phyloP scores from a whole-genome alignment of 2,329 filamentous ascomycete species.

The Balansia obtecta region DNA sequence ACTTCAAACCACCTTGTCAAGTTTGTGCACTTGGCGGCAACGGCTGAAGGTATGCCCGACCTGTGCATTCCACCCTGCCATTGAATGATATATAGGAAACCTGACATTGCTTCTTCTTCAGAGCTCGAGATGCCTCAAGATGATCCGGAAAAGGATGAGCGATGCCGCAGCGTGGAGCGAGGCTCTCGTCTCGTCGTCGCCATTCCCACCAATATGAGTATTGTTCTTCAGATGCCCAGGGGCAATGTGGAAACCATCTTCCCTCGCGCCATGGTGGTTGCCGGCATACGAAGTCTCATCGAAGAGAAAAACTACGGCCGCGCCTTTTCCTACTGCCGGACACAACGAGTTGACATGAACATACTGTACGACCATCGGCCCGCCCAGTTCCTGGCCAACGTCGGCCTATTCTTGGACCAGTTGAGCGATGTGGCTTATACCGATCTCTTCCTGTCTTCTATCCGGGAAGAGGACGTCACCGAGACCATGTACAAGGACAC shows the following conservation, averaged over 20 bases:
- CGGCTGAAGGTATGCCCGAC: constrained; percentile 43
- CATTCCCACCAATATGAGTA: constrained; percentile 73
- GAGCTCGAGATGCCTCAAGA: constrained; percentile 75
- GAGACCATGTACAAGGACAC: constrained; percentile 91
- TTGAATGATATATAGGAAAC: not conserved
- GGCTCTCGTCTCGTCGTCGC: constrained; percentile 79
- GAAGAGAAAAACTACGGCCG: constrained; percentile 68
- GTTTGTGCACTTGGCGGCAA: constrained; percentile 66
- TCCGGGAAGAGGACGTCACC: constrained; percentile 87
- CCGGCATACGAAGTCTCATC: constrained; percentile 73
- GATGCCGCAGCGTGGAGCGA: constrained; percentile 83
- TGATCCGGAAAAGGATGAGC: constrained; percentile 82
- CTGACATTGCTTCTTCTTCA: constrained; percentile 20
- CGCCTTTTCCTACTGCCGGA: constrained; percentile 80
- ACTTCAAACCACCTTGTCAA: constrained; percentile 89
- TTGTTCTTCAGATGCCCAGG: constrained; percentile 88
- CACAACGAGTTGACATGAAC: constrained; percentile 94
- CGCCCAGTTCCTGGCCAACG: constrained; percentile 65
- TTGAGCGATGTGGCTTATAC: constrained; percentile 70
- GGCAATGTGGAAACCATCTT: constrained; percentile 94
- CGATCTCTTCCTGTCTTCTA: constrained; percentile 79
- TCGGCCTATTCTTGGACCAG: constrained; percentile 71
- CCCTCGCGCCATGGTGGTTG: constrained; percentile 82
- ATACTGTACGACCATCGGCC: constrained; percentile 92
- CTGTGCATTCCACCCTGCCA: not conserved